Conservation (phyloP, 31 red algal species). For the Porphyra umbilicalis region DNA sequence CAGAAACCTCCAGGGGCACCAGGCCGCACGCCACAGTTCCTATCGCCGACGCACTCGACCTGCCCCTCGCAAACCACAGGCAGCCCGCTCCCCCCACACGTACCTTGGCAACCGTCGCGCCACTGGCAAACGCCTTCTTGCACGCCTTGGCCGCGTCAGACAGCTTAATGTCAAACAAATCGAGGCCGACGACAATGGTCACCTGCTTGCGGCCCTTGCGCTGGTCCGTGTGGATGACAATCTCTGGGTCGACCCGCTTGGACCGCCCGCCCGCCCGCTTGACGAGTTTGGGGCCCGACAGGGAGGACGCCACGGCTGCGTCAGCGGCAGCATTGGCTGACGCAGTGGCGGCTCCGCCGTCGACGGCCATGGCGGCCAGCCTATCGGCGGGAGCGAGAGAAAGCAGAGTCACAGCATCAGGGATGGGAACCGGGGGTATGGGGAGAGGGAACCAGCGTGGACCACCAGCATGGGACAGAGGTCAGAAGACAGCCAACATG, state of each 20-base stretch:
- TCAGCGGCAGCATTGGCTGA: neutral
- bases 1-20: too few species aligned
- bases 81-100: conserved; percentile 1
- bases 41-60: too few species aligned
- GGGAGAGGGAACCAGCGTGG: too few species aligned
- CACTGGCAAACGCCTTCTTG: conserved; percentile 58
- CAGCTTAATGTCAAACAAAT: conserved; percentile 74
- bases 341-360: neutral
- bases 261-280: neutral
- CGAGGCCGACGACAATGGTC: conserved; percentile 63
- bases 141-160: conserved; percentile 52
- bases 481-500: too few species aligned
- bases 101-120: conserved; percentile 50
- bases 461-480: too few species aligned
- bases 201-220: conserved; percentile 69
- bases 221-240: conserved; percentile 33
- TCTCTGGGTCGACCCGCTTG: conserved; percentile 15
- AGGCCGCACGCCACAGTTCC: too few species aligned
- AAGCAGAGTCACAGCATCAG: too few species aligned
- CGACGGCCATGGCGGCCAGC: neutral
- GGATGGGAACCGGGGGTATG: too few species aligned
- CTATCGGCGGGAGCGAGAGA: too few species aligned
- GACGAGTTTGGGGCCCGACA: neutral
- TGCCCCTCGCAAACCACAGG: too few species aligned
- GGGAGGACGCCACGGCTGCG: neutral